These are phyloP conservation scores for Sugiyamaella castrensis DNA, from an alignment of 1,139 yeast genomes.

Conservation along the genomic window DNA sequence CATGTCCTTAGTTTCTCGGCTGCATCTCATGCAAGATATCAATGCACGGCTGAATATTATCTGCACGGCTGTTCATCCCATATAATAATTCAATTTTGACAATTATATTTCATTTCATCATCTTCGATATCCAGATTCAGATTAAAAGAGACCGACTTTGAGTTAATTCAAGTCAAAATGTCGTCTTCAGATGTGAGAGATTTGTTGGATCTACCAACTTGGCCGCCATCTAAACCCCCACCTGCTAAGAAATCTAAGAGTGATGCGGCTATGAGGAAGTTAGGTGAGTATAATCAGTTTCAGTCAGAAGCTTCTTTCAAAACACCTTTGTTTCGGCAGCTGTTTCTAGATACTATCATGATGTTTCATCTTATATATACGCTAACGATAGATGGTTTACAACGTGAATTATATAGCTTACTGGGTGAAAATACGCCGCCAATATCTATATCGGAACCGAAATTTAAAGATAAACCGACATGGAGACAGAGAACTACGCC, in stretches of 20 bases:
- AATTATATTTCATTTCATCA: too few species aligned
- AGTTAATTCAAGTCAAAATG: background rate
- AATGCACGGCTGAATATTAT: too few species aligned
- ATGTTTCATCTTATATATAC: background rate
- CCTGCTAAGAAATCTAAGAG: slow-evolving; percentile 23
- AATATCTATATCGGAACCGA: slow-evolving; percentile 50
- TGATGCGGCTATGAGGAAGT: slow-evolving; percentile 22
- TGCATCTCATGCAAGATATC: too few species aligned
- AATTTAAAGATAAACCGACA: slow-evolving; percentile 65
- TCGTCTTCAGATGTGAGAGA: slow-evolving; percentile 69
- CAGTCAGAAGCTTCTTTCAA: too few species aligned
- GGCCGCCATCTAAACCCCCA: slow-evolving; percentile 32
- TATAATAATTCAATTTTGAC: too few species aligned
- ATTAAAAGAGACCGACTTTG: too few species aligned
- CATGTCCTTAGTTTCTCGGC: too few species aligned
- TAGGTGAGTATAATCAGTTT: slow-evolving; percentile 10
- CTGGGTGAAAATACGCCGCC: slow-evolving; percentile 95
- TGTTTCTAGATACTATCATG: background rate
- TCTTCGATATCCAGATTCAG: too few species aligned
- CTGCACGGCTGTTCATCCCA: too few species aligned
- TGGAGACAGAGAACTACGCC: slow-evolving; percentile 67
- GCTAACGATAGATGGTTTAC: slow-evolving; percentile 65
- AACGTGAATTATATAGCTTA: slow-evolving; percentile 81
- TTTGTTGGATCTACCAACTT: slow-evolving; percentile 60
- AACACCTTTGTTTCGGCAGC: too few species aligned